Conservation (phyloP, 2,329 filamentous ascomycete species). For the Cadophora gregata region DNA sequence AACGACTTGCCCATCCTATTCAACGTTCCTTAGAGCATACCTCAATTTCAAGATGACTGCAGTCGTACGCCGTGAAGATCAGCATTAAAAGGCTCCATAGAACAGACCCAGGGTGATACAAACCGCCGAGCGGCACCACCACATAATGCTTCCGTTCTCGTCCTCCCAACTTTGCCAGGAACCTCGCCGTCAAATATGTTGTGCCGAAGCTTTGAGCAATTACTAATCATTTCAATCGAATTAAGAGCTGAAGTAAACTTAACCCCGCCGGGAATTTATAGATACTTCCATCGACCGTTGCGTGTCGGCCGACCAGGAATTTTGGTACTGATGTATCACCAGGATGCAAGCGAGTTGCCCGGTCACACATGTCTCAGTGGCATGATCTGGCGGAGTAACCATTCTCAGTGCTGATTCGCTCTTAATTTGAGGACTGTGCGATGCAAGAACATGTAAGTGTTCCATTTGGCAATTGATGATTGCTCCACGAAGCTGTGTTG, state of each 20-base stretch:
- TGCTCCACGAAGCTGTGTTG: background rate
- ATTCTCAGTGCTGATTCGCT: background rate
- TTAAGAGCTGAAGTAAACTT: no score
- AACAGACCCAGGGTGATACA: background rate
- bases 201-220: no score
- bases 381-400: background rate
- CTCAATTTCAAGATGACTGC: background rate
- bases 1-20: background rate
- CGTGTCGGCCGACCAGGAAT: no score
- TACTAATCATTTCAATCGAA: no score
- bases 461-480: no score
- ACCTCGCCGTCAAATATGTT: no score
- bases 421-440: background rate
- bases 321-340: background rate
- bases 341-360: background rate
- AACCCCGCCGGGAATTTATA: no score
- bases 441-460: no score
- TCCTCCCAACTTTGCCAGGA: no score
- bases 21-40: background rate
- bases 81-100: background rate
- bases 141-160: no score
- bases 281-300: no score
- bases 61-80: background rate
- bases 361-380: background rate
- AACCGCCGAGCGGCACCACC: background rate